Conservation (phyloP, 2,329 filamentous ascomycete genomes). For the Didymella exigua region DNA sequence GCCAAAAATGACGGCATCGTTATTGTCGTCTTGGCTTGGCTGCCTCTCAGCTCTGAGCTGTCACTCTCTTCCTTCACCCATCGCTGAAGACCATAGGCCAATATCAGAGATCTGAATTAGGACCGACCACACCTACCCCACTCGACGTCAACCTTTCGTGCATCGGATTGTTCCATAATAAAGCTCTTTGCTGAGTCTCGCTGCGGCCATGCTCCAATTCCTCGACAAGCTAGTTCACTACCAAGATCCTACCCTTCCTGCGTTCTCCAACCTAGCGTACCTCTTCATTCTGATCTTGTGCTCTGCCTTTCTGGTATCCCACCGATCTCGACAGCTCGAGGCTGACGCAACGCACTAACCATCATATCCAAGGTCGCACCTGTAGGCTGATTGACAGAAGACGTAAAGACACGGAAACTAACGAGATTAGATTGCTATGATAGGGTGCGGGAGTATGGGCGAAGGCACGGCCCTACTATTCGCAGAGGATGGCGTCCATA, state of each 20-base stretch:
- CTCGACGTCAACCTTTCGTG: constrained; percentile 19
- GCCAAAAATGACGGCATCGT: neutral
- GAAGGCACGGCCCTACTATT: constrained; percentile 64
- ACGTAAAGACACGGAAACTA: neutral
- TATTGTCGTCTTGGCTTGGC: neutral
- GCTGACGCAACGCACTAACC: constrained; percentile 14
- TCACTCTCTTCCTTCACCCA: neutral
- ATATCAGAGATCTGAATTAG: constrained; percentile 2
- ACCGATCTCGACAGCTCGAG: constrained; percentile 25
- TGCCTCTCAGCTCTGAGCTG: neutral
- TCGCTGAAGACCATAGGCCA: neutral
- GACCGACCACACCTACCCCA: constrained; percentile 12
- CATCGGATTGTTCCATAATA: constrained; percentile 2
- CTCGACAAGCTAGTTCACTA: constrained; percentile 39
- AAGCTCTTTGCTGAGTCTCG: neutral
- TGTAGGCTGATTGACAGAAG: constrained; percentile 19
- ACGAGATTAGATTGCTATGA: constrained; percentile 58
- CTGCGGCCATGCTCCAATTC: constrained; percentile 31
- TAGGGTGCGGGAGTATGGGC: constrained; percentile 66
- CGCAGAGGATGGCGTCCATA: constrained; percentile 61
- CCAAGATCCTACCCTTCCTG: constrained; percentile 38
- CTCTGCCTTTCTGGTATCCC: constrained; percentile 32
- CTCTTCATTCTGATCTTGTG: constrained; percentile 38
- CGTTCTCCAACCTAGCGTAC: constrained; percentile 37
- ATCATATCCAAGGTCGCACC: constrained; percentile 33